Evolutionary conservation across 768 basidiomycete genomes (phyloP).

Genomic region (Trametes gibbosa): DNA sequence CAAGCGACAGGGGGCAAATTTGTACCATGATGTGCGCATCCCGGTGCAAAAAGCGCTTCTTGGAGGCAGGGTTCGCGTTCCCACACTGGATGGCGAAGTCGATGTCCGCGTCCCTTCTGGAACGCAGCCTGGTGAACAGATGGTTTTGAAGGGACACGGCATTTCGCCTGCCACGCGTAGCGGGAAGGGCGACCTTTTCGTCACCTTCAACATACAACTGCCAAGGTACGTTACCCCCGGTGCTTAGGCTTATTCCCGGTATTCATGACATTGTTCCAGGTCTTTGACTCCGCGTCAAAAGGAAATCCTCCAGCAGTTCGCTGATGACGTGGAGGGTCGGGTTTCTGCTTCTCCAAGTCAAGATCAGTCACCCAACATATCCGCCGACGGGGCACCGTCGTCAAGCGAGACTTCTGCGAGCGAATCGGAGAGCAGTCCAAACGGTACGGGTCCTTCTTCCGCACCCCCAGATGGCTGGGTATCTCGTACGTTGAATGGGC

Average conservation of each 20-base stretch:
- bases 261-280: slow-evolving; percentile 40
- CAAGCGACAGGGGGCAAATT: slow-evolving; percentile 84
- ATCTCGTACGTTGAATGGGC: slow-evolving; percentile 63
- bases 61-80: slow-evolving; percentile 90
- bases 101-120: slow-evolving; percentile 90
- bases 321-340: slow-evolving; percentile 87
- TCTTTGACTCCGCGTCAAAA: slow-evolving; percentile 81
- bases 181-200: slow-evolving; percentile 81
- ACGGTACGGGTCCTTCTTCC: slow-evolving; percentile 72
- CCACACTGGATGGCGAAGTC: slow-evolving; percentile 93
- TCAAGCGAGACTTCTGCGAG: slow-evolving; percentile 22
- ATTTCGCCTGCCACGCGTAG: slow-evolving; percentile 59
- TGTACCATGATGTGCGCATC: slow-evolving; percentile 87
- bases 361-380: slow-evolving; percentile 21
- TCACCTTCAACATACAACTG: slow-evolving; percentile 82
- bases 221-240: slow-evolving; percentile 66
- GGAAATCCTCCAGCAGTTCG: slow-evolving; percentile 84
- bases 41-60: slow-evolving; percentile 89
- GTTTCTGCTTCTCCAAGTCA: slow-evolving; percentile 22
- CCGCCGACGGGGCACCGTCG: slow-evolving; percentile 23
- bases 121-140: slow-evolving; percentile 96
- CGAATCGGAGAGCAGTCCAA: slow-evolving; percentile 39
- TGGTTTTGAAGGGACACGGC: slow-evolving; percentile 88
- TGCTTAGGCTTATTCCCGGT: neutral
- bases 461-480: slow-evolving; percentile 63